Conservation (phyloP, 2,329 filamentous ascomycete genomes). For the Macroventuria anomochaeta region DNA sequence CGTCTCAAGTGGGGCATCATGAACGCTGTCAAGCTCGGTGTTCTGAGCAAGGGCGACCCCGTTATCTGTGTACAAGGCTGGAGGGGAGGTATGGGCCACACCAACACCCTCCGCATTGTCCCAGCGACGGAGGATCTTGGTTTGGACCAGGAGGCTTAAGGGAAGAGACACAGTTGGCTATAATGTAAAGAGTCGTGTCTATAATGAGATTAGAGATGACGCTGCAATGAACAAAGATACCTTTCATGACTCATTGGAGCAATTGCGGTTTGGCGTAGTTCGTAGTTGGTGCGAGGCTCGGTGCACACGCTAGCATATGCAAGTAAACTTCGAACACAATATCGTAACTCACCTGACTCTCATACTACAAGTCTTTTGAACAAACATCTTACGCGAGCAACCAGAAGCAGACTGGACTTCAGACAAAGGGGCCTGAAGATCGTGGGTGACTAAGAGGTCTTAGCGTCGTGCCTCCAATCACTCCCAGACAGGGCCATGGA, state of each 20-base stretch:
- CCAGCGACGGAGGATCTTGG: constrained; percentile 59
- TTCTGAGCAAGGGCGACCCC: constrained; percentile 74
- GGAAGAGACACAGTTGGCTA: constrained; percentile 13
- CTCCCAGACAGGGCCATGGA: constrained; percentile 22
- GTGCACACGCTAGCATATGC: constrained; percentile 33
- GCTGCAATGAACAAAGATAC: constrained; percentile 20
- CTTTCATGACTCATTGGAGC: constrained; percentile 34
- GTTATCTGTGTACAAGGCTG: constrained; percentile 88
- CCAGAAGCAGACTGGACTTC: constrained; percentile 1
- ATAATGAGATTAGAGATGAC: constrained; percentile 18
- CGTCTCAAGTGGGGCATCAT: constrained; percentile 97
- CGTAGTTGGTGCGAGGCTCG: constrained; percentile 29
- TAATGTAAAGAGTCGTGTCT: constrained; percentile 19
- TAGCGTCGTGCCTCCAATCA: constrained; percentile 20
- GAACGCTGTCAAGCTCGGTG: constrained; percentile 81
- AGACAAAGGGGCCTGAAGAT: constrained; percentile 5
- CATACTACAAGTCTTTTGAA: background rate
- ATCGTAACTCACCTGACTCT: constrained; percentile 3
- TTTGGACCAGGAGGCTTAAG: constrained; percentile 55
- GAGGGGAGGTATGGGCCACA: constrained; percentile 91
- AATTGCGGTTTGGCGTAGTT: constrained; percentile 31
- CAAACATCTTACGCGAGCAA: background rate
- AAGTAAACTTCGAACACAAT: constrained; percentile 19
- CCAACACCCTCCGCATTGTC: constrained; percentile 72
- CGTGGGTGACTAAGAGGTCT: constrained; percentile 13